Evolutionary conservation across 768 basidiomycete genomes (phyloP).

Genomic region (Phylloporus scabripes): DNA sequence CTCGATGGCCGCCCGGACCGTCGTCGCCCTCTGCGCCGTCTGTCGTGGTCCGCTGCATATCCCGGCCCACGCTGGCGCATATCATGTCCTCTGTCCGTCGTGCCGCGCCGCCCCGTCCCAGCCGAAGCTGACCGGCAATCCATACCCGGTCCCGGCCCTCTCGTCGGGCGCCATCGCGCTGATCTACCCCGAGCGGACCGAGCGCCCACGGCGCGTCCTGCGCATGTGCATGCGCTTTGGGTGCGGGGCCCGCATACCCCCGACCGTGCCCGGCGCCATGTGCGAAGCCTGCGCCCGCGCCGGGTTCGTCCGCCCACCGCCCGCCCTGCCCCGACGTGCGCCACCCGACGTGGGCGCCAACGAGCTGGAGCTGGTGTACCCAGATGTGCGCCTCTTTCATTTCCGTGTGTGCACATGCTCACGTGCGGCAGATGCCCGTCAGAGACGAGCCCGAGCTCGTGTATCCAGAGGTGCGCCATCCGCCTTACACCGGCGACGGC

Average conservation of each 20-base stretch:
- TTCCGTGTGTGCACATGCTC: background rate
- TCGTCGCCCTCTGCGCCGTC: no score
- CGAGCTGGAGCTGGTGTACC: constrained; percentile 20
- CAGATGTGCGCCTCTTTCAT: constrained; percentile 14
- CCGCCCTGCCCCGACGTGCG: background rate
- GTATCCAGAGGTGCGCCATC: constrained; percentile 11
- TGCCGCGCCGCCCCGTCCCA: no score
- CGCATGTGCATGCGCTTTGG: constrained; percentile 18
- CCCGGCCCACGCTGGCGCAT: background rate
- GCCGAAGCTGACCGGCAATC: constrained; percentile 1
- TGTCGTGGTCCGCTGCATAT: constrained; percentile 8
- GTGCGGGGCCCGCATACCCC: constrained; percentile 9
- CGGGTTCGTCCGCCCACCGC: no score
- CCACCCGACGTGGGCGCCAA: no score
- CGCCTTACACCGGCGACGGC: no score
- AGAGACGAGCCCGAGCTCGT: constrained; percentile 11
- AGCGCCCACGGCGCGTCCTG: no score
- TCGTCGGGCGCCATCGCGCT: no score
- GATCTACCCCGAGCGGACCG: background rate
- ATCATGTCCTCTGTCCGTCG: constrained; percentile 11
- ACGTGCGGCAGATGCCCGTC: background rate
- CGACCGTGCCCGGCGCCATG: background rate
- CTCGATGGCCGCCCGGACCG: background rate
- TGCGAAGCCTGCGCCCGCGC: constrained; percentile 16
- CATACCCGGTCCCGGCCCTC: no score